Base-by-base conservation (phyloP, 2,329 filamentous ascomycete species). In the Hymenoscyphus fraxineus region DNA sequence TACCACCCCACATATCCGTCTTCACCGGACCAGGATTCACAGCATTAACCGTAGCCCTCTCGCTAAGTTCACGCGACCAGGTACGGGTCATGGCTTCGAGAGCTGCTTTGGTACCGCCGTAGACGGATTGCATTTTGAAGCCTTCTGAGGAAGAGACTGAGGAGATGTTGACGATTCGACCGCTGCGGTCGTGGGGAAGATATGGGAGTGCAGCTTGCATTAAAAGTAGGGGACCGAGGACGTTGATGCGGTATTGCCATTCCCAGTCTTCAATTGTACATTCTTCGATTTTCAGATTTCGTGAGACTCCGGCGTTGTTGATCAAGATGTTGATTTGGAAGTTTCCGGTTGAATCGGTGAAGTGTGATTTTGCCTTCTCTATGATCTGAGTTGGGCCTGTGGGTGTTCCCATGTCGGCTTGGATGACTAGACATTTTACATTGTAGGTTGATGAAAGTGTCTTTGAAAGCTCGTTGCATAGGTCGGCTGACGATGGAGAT, bases 301-400 rank as follows among this genome's bases (percentile, higher is more conserved):
- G 79, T 39, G 85, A 80, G 6, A 88, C 79, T 62, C 91, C 93
- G 38, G 93, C 92, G 76, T 96, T 96, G 83, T 96, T 96, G 80
- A 96, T 80, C 61, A 96, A 80, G 66, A 96, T 91, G 78, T 96
- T 91, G 73, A 96, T 83, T 72, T 88, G 85, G 74, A 92, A 85
- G 65, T 77, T 74, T 6, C 69, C 71, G 59, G 72, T 64, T 35
- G 83, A 80, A 64, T 81, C 74, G 9, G 82, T 64, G 77, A 90
- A 88, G 73, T 86, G 80, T 68, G 85, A 80, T 70, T 85, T 82
- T 5, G 86, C 82, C 0, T 82, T 81, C 31, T 80, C 77, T 69
- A 93, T 77, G 60, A 92, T 81, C 54, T 83, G 78, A 6, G 81
- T 79, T 1, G 88, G 86, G 1, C 87, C 87, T 6, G 81, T 81